phyloP scores from a whole-genome alignment of 441 rosid species.

The Populus trichocarpa region DNA sequence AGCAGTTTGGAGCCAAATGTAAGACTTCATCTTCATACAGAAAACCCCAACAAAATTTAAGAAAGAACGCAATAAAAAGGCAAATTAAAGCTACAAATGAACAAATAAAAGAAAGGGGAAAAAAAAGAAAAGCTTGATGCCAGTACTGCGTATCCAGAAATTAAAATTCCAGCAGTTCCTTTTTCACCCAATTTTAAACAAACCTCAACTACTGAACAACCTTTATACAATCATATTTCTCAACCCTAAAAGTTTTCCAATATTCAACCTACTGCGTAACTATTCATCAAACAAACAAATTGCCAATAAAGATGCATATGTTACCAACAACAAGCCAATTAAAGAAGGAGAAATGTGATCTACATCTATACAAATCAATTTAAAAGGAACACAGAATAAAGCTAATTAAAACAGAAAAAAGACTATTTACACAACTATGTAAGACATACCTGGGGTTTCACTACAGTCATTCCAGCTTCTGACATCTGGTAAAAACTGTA shows the following conservation, averaged over 20 bases:
- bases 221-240: background rate
- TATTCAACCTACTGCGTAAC: background rate
- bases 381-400: background rate
- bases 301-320: background rate
- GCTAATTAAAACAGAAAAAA: background rate
- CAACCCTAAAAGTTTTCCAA: background rate
- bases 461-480: conserved; percentile 45
- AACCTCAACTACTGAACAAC: background rate
- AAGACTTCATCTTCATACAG: conserved; percentile 53
- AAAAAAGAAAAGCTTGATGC: background rate
- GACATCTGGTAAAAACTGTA: conserved; percentile 36
- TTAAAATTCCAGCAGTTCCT: background rate
- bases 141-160: background rate
- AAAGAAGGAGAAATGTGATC: background rate
- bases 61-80: background rate
- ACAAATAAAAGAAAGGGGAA: background rate
- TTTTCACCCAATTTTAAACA: background rate
- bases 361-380: background rate
- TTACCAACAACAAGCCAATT: background rate
- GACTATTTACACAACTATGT: background rate
- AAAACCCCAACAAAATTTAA: conserved; percentile 6
- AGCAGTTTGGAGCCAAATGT: conserved; percentile 66
- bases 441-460: conserved; percentile 50
- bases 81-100: background rate
- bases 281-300: background rate